phyloP scores from a whole-genome alignment of 768 basidiomycete species.

The Naganishia antarctica region DNA sequence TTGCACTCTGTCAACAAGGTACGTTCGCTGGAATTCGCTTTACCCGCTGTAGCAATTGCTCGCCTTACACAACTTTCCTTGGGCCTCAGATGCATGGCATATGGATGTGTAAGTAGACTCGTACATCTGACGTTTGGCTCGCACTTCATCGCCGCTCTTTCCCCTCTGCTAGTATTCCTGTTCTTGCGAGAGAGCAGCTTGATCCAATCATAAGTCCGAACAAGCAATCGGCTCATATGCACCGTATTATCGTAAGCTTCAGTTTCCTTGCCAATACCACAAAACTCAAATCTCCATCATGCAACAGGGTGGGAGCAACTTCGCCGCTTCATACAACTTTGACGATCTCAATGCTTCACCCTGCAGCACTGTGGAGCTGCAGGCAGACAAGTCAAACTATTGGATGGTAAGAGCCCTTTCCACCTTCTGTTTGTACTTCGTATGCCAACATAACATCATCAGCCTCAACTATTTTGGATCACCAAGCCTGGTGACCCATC shows the following conservation, averaged over 20 bases:
- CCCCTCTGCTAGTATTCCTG: conserved; percentile 31
- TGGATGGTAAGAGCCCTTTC: conserved; percentile 23
- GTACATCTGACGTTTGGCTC: no score
- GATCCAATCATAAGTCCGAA: conserved; percentile 44
- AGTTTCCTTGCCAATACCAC: background rate
- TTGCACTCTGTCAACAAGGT: no score
- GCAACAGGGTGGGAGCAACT: conserved; percentile 21
- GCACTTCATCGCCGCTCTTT: no score
- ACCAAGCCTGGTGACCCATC: background rate
- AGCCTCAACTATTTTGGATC: conserved; percentile 31
- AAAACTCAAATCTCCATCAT: background rate
- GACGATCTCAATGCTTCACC: conserved; percentile 1
- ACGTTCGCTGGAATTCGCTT: no score
- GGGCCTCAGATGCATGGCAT: conserved; percentile 8
- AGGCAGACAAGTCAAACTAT: conserved; percentile 35
- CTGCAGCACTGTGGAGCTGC: conserved; percentile 30
- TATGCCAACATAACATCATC: background rate
- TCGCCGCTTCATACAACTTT: conserved; percentile 16
- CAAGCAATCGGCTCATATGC: conserved; percentile 38
- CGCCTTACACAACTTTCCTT: background rate
- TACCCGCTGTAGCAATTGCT: no score
- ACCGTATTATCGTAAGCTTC: conserved; percentile 36
- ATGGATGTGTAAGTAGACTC: conserved; percentile 5
- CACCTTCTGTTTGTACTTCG: background rate
- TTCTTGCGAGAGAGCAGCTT: conserved; percentile 36